phyloP scores from a whole-genome alignment of 768 basidiomycete species.

The Chalciporus piperatus region DNA sequence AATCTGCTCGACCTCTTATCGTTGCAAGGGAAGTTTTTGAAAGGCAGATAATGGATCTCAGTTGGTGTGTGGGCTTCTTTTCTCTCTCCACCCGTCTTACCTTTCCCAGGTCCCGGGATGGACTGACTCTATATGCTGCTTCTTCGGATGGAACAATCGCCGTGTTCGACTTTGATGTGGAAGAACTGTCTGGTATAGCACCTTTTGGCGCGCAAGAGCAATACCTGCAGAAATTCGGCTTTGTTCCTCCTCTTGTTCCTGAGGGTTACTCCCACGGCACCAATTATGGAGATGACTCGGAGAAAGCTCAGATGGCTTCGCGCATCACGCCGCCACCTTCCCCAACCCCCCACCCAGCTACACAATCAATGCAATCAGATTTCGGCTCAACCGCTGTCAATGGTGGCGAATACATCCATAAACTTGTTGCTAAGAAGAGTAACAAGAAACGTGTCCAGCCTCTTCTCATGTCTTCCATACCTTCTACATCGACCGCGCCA shows the following conservation, averaged over 20 bases:
- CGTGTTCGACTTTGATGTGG: slow-evolving; percentile 78
- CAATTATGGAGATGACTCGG: slow-evolving; percentile 16
- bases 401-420: slow-evolving; percentile 62
- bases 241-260: slow-evolving; percentile 62
- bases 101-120: slow-evolving; percentile 80
- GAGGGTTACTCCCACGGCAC: slow-evolving; percentile 64
- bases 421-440: slow-evolving; percentile 71
- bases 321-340: slow-evolving; percentile 51
- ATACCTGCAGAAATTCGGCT: slow-evolving; percentile 81
- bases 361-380: slow-evolving; percentile 36
- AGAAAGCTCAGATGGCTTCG: slow-evolving; percentile 21
- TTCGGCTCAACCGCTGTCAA: slow-evolving; percentile 39
- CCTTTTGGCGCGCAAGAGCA: slow-evolving; percentile 69
- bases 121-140: slow-evolving; percentile 87
- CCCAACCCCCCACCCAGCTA: slow-evolving; percentile 34
- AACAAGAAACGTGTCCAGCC: slow-evolving; percentile 67
- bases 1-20: slow-evolving; percentile 83
- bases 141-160: slow-evolving; percentile 95
- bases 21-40: slow-evolving; percentile 95
- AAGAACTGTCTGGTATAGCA: slow-evolving; percentile 80
- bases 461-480: slow-evolving; percentile 36
- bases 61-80: slow-evolving; percentile 62
- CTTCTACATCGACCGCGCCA: slow-evolving; percentile 31
- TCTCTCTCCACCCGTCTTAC: slow-evolving; percentile 2
- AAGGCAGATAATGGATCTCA: slow-evolving; percentile 91